Base-by-base conservation (phyloP, 225 moss, liverwort and hornwort species). In the Climacium dendroides region DNA sequence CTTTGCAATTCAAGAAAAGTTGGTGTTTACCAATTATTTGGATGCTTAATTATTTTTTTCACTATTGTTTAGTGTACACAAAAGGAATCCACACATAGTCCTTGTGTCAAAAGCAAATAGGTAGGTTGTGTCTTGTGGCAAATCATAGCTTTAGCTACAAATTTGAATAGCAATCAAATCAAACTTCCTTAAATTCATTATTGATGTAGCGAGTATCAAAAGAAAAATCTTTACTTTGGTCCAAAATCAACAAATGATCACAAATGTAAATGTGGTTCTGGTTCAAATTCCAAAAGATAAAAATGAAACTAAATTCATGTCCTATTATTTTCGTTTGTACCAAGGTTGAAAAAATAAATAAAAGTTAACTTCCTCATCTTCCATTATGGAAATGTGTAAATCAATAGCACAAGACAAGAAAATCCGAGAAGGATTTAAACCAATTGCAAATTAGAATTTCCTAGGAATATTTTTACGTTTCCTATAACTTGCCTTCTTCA, bases 401-500 rank as follows among this genome's bases (percentile, higher is more conserved):
- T 63, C 82, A 43, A 78, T 50, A 39, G 60, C 9, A 50, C 1
- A 5, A 28, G 60, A 81, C 13, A 11, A 66, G 34, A 88, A 60
- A 32, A 61, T 32, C 16, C n/a, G 15, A 35, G 26, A 58, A 64
- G 30, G 57, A 17, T 55, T 70, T 13, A 19, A 64, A 54, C 17
- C 74, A 83, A 66, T 58, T 1, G 16, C 10, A 53, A 53, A 83
- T 73, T 10, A 32, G 5, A 73, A 59, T 55, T 58, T 72, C 67
- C 24, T 54, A 54, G 2, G 25, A 79, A 67, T 9, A 80, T 71
- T 39, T 32, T 39, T 1, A 53, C 4, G 32, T 25, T 26, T 76
- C 65, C 79, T 89, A 92, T 14, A 94, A 75, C 81, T 80, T 91
- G 45, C 89, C 81, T 66, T 90, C 89, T 62, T 89, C 88, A 84